A percentile compares a stretch with the other conserved stretches of the same genome.
Conservation (phyloP, 495 filamentous ascomycete species). For the Lophiostoma macrostomum region DNA sequence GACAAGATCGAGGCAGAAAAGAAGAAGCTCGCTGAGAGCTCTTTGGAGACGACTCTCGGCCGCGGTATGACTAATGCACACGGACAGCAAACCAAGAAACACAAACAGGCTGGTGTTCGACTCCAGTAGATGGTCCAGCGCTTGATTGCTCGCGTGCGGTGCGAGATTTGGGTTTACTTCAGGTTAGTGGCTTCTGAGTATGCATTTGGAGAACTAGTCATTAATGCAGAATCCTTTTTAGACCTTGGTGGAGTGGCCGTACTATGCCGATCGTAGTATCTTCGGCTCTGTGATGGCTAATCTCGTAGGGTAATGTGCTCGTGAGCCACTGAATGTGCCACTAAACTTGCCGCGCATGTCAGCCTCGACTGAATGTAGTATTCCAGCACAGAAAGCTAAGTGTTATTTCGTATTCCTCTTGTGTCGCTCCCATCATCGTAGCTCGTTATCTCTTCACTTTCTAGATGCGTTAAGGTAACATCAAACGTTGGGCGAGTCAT, state of each 20-base stretch:
- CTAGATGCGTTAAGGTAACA: no score
- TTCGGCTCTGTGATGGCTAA: no score
- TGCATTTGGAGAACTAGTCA: slow-evolving; percentile 3
- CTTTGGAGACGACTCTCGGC: slow-evolving; percentile 75
- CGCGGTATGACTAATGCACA: slow-evolving; percentile 80
- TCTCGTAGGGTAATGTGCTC: no score
- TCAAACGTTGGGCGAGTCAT: no score
- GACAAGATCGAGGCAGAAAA: slow-evolving; percentile 98
- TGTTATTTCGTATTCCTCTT: no score
- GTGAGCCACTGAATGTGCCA: no score
- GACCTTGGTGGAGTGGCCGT: not conserved
- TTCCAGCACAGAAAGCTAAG: no score
- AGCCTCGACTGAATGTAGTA: no score
- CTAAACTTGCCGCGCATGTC: no score
- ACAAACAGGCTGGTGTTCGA: slow-evolving; percentile 82
- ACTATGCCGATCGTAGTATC: no score
- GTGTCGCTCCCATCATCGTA: no score
- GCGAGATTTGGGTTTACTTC: not conserved
- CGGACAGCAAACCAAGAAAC: slow-evolving; percentile 71
- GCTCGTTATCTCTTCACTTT: no score
- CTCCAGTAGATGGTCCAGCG: slow-evolving; percentile 54
- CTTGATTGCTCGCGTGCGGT: not conserved
- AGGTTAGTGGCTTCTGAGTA: slow-evolving; percentile 23
- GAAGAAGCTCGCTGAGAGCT: slow-evolving; percentile 74
- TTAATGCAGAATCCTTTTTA: slow-evolving; percentile 10